Evolutionary conservation across 305 asterid species (phyloP), one percentile per base, ranked within the genome.

Genomic region (Euphrasia arctica): DNA sequence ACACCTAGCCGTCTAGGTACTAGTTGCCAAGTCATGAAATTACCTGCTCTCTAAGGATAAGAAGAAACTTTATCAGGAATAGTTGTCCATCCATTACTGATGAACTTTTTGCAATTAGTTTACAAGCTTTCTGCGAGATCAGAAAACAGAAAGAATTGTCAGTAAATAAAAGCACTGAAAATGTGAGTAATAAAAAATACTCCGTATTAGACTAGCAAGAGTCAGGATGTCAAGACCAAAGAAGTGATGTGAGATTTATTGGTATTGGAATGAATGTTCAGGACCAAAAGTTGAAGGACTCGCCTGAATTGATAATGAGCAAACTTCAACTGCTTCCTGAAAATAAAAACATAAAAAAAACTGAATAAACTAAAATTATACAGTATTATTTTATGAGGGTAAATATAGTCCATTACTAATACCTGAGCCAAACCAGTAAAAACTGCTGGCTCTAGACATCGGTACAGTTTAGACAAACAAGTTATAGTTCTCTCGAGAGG

Each of bases 381-480:
- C 50, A 58, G 56, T 9, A 51, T 18, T 31, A 31, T 31, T 31
- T 12, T 55, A 34, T 8, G 15, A 58, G 36, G 67, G 50, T n/a
- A 67, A 66, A 75, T 63, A 62, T 65, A 60, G 70, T 57, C 59
- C 65, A 73, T 62, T 50, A 58, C 61, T 66, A 57, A 58, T 75
- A 85, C 99, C 97, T 90, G 99, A 34, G 99, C 99, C 80, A 94
- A 84, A 60, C 97, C 99, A 72, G 99, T 90, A 72, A 94, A 90
- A 70, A 94, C 99, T 15, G 86, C 82, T 50, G 83, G 75, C 72
- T 94, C 99, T 68, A 90, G 82, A 74, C 95, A 87, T 71, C 90
- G 85, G 74, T 90, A 86, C 75, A 93, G 81, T 74, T 88, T 90
- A 56, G 99, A 90, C 73, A 93, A 78, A 71, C 99, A 94, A 48